Conservation (phyloP, 495 filamentous ascomycete genomes). For the Neurospora sp. region DNA sequence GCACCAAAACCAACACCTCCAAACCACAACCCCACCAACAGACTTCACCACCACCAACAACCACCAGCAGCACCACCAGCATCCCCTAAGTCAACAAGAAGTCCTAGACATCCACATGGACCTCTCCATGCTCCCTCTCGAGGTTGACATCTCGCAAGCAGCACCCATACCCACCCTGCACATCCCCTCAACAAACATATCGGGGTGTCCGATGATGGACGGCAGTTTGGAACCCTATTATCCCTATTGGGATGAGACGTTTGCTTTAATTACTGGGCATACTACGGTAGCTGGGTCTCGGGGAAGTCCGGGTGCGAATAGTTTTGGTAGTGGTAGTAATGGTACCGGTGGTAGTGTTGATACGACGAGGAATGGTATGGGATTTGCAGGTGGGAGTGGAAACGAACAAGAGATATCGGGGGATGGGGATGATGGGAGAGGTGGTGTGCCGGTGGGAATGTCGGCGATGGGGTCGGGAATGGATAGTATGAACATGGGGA, state of each 20-base stretch:
- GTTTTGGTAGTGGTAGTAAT: neutral
- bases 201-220: constrained; percentile 36
- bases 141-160: neutral
- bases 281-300: neutral
- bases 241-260: constrained; percentile 31
- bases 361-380: neutral
- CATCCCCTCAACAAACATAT: constrained; percentile 3
- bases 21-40: neutral
- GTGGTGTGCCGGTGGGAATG: constrained; percentile 25
- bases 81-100: neutral
- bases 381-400: too few relatives aligned
- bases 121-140: neutral
- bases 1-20: neutral
- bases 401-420: neutral
- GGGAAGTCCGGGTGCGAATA: neutral
- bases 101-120: neutral
- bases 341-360: neutral
- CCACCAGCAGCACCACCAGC: neutral
- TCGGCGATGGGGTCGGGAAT: constrained; percentile 27
- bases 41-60: neutral
- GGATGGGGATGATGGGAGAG: neutral
- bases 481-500: neutral
- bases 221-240: constrained; percentile 32
- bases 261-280: neutral
- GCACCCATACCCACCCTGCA: neutral